Percentiles rank a stretch among this genome's conserved stretches.
Evolutionary conservation across 768 basidiomycete species (phyloP).

Genomic region (Suillus clintonianus): DNA sequence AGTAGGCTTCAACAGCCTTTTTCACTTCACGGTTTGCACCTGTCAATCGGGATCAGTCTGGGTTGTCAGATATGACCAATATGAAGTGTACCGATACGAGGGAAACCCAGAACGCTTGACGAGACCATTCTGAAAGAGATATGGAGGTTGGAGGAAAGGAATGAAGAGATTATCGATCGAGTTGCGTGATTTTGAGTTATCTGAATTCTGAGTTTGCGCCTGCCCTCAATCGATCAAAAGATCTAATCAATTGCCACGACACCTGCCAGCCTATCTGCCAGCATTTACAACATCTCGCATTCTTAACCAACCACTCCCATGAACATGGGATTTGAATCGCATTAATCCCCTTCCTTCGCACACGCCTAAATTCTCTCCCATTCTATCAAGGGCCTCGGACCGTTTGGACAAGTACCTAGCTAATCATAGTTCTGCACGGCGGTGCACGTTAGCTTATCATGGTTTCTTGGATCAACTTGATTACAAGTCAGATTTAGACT

Average conservation of each 20-base stretch:
- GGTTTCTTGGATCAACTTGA: neutral
- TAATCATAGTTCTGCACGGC: neutral
- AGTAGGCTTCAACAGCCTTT: constrained; percentile 98
- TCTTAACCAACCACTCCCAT: constrained; percentile 6
- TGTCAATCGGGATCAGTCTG: constrained; percentile 26
- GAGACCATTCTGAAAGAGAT: constrained; percentile 55
- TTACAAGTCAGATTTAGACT: neutral
- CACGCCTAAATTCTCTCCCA: constrained; percentile 1
- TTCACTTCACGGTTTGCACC: constrained; percentile 95
- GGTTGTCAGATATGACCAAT: neutral
- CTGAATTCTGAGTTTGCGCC: constrained; percentile 12
- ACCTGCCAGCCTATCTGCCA: neutral
- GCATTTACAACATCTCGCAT: neutral
- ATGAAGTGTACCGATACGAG: constrained; percentile 70
- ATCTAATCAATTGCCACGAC: constrained; percentile 19
- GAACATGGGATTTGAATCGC: constrained; percentile 19
- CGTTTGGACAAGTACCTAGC: neutral
- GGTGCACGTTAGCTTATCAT: neutral
- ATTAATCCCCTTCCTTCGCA: constrained; percentile 13
- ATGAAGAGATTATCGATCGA: constrained; percentile 6
- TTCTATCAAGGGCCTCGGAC: neutral
- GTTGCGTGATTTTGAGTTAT: constrained; percentile 30
- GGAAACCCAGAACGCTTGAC: constrained; percentile 90
- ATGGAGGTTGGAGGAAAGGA: constrained; percentile 16
- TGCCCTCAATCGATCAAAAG: constrained; percentile 26